phyloP scores from a whole-genome alignment of 192 early-diverging fungal genomes.

The Mortierella alpina region DNA sequence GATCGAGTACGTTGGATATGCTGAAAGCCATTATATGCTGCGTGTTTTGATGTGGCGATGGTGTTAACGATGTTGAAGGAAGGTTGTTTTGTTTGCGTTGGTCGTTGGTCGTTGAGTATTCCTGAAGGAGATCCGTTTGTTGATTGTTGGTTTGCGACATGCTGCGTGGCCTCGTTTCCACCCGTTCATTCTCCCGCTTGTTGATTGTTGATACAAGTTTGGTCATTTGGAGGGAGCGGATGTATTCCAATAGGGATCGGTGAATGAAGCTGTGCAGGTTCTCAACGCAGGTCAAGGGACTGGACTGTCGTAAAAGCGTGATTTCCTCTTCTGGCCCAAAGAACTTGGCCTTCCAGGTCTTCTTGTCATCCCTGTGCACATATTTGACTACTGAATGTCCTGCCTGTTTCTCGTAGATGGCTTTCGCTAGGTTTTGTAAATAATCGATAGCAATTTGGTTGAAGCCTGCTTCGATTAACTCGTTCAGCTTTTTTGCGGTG shows the following conservation, averaged over 20 bases:
- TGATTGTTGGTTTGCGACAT: too few relatives aligned
- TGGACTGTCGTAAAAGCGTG: slow-evolving; percentile 13
- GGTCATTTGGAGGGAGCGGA: slow-evolving; percentile 9
- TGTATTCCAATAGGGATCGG: slow-evolving; percentile 20
- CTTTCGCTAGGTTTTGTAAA: slow-evolving; percentile 8
- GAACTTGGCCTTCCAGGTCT: slow-evolving; percentile 11
- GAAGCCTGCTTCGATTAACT: neutral
- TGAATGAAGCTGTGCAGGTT: slow-evolving; percentile 13
- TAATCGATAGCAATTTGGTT: slow-evolving; percentile 5
- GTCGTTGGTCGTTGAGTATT: too few relatives aligned
- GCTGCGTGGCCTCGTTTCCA: neutral
- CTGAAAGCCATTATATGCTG: too few relatives aligned
- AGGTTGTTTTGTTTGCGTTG: too few relatives aligned
- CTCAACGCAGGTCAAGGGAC: slow-evolving; percentile 2
- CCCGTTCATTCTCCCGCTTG: neutral
- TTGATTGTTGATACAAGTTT: too few relatives aligned
- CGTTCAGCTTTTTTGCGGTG: neutral
- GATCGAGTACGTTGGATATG: too few relatives aligned
- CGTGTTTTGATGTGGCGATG: too few relatives aligned
- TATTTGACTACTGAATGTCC: slow-evolving; percentile 4
- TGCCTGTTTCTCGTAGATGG: slow-evolving; percentile 7
- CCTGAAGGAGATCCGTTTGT: too few relatives aligned
- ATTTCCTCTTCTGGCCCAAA: slow-evolving; percentile 1
- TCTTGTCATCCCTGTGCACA: neutral
- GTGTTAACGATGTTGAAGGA: too few relatives aligned